A percentile compares a stretch with the other conserved stretches of the same genome.
These are phyloP conservation scores for Castanopsis chinensis DNA, from an alignment of 306 rosid genomes.

Conservation along the genomic window DNA sequence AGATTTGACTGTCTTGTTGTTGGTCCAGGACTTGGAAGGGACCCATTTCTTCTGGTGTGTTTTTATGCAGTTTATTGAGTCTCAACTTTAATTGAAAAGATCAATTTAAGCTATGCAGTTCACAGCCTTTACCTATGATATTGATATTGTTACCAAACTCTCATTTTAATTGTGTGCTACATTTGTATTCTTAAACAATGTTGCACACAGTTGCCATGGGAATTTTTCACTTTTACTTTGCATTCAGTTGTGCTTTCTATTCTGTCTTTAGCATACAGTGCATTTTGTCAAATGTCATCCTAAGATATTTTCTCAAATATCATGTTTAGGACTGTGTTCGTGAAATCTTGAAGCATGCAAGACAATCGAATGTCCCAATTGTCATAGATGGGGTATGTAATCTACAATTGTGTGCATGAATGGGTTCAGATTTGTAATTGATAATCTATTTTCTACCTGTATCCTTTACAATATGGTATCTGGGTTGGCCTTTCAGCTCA, in stretches of 20 bases:
- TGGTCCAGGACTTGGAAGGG: conserved; percentile 99
- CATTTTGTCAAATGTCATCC: conserved; percentile 8
- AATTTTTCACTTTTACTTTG: background rate
- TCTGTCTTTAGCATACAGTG: background rate
- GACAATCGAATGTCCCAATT: conserved; percentile 61
- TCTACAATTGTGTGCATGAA: background rate
- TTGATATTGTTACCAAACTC: background rate
- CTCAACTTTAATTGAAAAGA: conserved; percentile 9
- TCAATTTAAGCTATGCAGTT: conserved; percentile 6
- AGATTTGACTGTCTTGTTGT: conserved; percentile 87
- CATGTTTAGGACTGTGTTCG: conserved; percentile 72
- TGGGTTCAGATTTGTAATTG: background rate
- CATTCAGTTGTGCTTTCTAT: background rate
- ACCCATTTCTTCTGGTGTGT: conserved; percentile 78
- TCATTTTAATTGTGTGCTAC: background rate
- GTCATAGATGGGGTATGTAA: conserved; percentile 83
- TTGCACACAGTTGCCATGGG: background rate
- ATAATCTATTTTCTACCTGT: conserved; percentile 8
- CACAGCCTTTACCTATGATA: conserved; percentile 4
- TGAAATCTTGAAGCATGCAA: conserved; percentile 74
- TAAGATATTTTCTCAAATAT: conserved; percentile 24
- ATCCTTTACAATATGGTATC: background rate
- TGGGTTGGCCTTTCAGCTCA: conserved; percentile 9
- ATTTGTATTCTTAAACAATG: background rate
- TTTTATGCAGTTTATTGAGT: conserved; percentile 14